These are phyloP conservation scores for Pisolithus microcarpus DNA, from an alignment of 768 basidiomycete genomes.

Conservation along the genomic window DNA sequence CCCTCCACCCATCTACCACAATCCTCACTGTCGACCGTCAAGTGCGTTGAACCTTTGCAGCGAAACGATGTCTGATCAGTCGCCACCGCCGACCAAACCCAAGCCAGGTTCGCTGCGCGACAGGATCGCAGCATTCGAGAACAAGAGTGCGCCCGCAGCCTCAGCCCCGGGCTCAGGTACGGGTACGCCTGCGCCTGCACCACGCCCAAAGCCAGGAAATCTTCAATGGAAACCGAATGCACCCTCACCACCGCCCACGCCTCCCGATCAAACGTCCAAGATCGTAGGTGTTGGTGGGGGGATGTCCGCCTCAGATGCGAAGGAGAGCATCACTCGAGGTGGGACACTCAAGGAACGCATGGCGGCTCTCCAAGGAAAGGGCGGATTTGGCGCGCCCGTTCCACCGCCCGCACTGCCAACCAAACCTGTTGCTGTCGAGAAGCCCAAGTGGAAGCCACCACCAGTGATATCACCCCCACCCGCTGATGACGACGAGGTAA, in stretches of 20 bases:
- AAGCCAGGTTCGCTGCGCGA: conserved; percentile 78
- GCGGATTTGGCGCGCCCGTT: conserved; percentile 57
- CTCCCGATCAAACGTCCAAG: conserved; percentile 15
- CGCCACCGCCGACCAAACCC: conserved; percentile 45
- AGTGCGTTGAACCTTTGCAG: neutral
- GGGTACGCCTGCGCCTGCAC: conserved; percentile 23
- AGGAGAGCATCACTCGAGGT: conserved; percentile 73
- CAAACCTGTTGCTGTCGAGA: conserved; percentile 56
- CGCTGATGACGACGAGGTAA: conserved; percentile 38
- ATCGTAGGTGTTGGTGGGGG: conserved; percentile 25
- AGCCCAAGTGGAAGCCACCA: conserved; percentile 85
- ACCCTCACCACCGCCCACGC: conserved; percentile 37
- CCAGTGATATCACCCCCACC: conserved; percentile 39
- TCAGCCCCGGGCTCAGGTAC: conserved; percentile 18
- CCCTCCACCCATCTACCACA: conserved; percentile 11
- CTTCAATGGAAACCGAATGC: conserved; percentile 68
- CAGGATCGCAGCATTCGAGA: conserved; percentile 85
- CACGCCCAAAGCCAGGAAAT: conserved; percentile 61
- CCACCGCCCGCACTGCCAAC: conserved; percentile 42
- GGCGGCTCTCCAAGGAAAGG: conserved; percentile 84
- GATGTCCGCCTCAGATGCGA: conserved; percentile 84
- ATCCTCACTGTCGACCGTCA: conserved; percentile 2
- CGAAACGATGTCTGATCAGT: conserved; percentile 50
- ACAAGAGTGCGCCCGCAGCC: conserved; percentile 30
- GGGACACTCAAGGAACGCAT: conserved; percentile 89